phyloP scores from a whole-genome alignment of 2,329 filamentous ascomycete species.

The Lecanicillium sp. region DNA sequence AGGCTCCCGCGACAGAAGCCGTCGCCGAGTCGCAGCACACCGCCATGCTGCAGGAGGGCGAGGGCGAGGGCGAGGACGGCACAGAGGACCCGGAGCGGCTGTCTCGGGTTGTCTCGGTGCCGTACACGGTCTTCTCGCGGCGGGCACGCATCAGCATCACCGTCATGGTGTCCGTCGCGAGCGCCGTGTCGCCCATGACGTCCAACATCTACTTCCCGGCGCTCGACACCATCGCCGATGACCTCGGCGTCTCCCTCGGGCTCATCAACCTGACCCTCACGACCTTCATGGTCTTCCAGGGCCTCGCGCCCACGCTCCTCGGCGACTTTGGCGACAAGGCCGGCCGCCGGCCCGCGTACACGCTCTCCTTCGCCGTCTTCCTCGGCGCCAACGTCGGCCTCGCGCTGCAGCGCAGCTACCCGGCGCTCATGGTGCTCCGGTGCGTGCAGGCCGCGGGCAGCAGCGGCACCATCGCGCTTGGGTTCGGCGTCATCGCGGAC shows the following conservation, averaged over 20 bases:
- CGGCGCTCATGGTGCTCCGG: conserved; percentile 53
- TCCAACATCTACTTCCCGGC: conserved; percentile 52
- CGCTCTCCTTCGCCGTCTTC: conserved; percentile 52
- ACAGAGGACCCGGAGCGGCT: too few relatives aligned
- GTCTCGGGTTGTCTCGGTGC: conserved; percentile 20
- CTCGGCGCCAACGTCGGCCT: conserved; percentile 54
- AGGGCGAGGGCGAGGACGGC: too few relatives aligned
- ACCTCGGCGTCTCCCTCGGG: conserved; percentile 32
- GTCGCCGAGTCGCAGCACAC: background rate
- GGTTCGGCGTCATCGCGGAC: conserved; percentile 66
- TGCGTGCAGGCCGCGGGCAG: conserved; percentile 59
- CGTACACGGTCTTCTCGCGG: conserved; percentile 31
- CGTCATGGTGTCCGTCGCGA: conserved; percentile 45
- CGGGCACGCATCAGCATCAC: conserved; percentile 40
- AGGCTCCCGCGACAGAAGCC: background rate
- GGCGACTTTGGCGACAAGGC: conserved; percentile 56
- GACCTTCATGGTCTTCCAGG: conserved; percentile 60
- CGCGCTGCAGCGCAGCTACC: conserved; percentile 51
- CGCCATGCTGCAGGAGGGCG: background rate
- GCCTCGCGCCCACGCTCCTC: conserved; percentile 53
- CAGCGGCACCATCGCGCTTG: conserved; percentile 64
- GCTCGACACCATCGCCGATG: conserved; percentile 33
- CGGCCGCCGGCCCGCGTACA: conserved; percentile 56
- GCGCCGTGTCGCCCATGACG: conserved; percentile 52
- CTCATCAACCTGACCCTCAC: conserved; percentile 48